phyloP scores from a whole-genome alignment of 2,329 filamentous ascomycete genomes.

The Venturia pyrina region DNA sequence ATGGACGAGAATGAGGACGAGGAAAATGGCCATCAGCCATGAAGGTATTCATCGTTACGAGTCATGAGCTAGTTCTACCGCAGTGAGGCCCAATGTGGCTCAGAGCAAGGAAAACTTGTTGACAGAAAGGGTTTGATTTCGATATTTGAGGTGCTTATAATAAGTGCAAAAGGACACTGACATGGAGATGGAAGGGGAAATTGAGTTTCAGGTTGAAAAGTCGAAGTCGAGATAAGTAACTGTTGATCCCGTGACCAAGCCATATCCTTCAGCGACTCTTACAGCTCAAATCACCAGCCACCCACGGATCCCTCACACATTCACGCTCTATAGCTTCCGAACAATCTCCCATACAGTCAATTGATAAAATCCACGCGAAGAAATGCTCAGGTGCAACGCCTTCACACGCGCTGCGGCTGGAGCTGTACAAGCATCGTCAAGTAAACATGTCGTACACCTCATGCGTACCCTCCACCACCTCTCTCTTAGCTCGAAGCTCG shows the following conservation, averaged over 20 bases:
- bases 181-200: too few species aligned
- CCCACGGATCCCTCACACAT: neutral
- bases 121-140: too few species aligned
- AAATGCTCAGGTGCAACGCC: slow-evolving; percentile 3
- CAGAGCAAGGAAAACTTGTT: too few species aligned
- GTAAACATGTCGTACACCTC: slow-evolving; percentile 4
- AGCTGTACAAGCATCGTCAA: neutral
- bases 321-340: neutral
- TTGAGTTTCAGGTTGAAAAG: too few species aligned
- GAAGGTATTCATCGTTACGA: neutral
- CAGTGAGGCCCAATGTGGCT: neutral
- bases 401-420: slow-evolving; percentile 8
- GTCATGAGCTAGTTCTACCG: neutral
- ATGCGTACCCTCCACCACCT: slow-evolving; percentile 6
- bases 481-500: neutral
- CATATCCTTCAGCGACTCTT: too few species aligned
- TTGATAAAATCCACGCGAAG: neutral
- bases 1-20: neutral
- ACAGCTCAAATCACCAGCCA: neutral
- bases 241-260: too few species aligned
- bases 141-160: too few species aligned
- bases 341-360: neutral
- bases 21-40: neutral
- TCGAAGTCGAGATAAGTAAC: too few species aligned
- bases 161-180: too few species aligned